These are phyloP conservation scores for Pythium myriotylum DNA, from an alignment of 352 stramenopile species.

Conservation along the genomic window DNA sequence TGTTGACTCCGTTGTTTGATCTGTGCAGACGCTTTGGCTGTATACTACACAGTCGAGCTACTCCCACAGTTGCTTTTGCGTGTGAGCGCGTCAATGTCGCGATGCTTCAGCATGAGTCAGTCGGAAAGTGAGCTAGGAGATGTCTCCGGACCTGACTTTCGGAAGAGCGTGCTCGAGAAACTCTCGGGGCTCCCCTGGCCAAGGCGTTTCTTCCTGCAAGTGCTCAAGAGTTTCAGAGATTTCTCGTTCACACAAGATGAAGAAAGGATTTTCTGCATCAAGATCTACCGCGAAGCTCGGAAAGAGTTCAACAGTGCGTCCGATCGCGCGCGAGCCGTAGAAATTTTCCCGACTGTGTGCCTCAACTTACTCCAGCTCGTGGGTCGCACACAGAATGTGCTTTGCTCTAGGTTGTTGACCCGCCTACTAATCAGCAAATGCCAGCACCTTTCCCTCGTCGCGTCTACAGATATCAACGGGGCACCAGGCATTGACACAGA, in stretches of 20 bases:
- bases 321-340: constrained; percentile 26
- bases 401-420: constrained; percentile 42
- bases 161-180: constrained; percentile 33
- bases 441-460: constrained; percentile 22
- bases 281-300: constrained; percentile 42
- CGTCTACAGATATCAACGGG: too few relatives aligned
- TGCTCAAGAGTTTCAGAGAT: constrained; percentile 54
- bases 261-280: constrained; percentile 41
- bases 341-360: constrained; percentile 44
- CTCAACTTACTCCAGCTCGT: constrained; percentile 46
- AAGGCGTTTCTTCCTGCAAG: constrained; percentile 48
- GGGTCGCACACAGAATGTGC: constrained; percentile 27
- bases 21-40: constrained; percentile 26
- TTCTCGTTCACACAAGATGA: constrained; percentile 35
- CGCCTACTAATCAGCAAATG: constrained; percentile 44
- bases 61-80: constrained; percentile 47
- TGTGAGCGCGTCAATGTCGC: constrained; percentile 28
- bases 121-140: constrained; percentile 16
- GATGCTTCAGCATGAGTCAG: constrained; percentile 28
- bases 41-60: constrained; percentile 51
- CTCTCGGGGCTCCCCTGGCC: constrained; percentile 41
- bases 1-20: too few relatives aligned
- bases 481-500: background rate
- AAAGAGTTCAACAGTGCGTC: constrained; percentile 31
- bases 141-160: constrained; percentile 37